Conservation (phyloP, 768 basidiomycete genomes). For the Royoungia palumana region DNA sequence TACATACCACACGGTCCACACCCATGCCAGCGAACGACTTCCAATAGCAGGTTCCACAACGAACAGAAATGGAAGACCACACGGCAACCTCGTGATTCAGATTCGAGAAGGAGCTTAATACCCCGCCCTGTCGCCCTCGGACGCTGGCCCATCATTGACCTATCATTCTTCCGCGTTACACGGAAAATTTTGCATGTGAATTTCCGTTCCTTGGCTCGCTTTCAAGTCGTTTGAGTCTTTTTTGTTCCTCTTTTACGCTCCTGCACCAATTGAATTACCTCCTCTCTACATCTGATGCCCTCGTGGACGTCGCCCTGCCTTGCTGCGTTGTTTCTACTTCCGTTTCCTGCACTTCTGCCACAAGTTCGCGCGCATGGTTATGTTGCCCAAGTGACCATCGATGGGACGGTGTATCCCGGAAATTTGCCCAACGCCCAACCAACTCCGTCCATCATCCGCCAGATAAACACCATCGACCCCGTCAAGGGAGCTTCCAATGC, state of each 20-base stretch:
- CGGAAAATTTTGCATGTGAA: constrained; percentile 4
- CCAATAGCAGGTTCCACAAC: too few species aligned
- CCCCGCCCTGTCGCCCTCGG: constrained; percentile 15
- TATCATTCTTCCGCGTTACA: constrained; percentile 1
- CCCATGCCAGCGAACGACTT: neutral
- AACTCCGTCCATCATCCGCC: constrained; percentile 42
- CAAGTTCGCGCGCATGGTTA: constrained; percentile 44
- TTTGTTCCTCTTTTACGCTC: neutral
- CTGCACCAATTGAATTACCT: neutral
- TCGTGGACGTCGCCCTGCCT: neutral
- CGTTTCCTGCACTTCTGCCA: constrained; percentile 10
- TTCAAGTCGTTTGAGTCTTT: neutral
- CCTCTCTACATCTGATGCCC: constrained; percentile 2
- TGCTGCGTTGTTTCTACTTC: neutral
- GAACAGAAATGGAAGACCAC: constrained; percentile 9
- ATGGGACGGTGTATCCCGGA: constrained; percentile 43
- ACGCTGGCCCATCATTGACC: neutral
- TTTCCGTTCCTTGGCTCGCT: neutral
- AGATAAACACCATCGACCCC: constrained; percentile 41
- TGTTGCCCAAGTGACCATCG: constrained; percentile 40
- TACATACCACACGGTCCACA: neutral
- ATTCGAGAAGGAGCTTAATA: constrained; percentile 17
- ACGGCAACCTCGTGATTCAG: constrained; percentile 20
- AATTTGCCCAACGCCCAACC: constrained; percentile 41
- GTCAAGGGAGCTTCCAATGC: constrained; percentile 58